phyloP scores from a whole-genome alignment of 176 grass and related monocot genomes.

The Oryza glumipatula region DNA sequence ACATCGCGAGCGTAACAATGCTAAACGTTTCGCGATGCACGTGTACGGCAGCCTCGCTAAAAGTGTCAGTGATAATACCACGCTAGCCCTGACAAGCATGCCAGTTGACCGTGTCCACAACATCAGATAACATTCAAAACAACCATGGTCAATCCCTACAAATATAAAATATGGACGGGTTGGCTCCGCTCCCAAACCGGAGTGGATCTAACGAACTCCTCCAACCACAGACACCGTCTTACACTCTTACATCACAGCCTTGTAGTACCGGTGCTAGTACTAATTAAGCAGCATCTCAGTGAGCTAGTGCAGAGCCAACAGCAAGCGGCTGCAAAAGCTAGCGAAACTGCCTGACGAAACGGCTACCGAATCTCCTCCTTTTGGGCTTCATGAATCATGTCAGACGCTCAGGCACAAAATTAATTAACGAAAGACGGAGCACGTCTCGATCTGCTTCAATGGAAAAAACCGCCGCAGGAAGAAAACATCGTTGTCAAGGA shows the following conservation, averaged over 20 bases:
- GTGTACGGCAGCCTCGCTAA: not conserved
- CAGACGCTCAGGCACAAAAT: not conserved
- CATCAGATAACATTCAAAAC: not conserved
- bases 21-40: not conserved
- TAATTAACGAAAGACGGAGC: not conserved
- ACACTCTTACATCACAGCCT: not conserved
- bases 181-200: conserved; percentile 21
- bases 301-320: conserved; percentile 28
- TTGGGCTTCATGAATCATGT: not conserved
- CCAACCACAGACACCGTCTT: conserved; percentile 39
- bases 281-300: conserved; percentile 31
- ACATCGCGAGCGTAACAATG: not conserved
- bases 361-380: conserved; percentile 45
- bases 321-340: conserved; percentile 16
- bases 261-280: not conserved
- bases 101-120: conserved; percentile 33
- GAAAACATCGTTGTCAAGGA: conserved; percentile 47
- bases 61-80: not conserved
- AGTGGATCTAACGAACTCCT: conserved; percentile 55
- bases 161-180: not conserved
- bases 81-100: not conserved
- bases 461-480: conserved; percentile 14
- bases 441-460: not conserved
- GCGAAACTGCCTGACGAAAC: conserved; percentile 31
- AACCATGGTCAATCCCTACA: not conserved